These are phyloP conservation scores for Hypocrella siamensis DNA, from an alignment of 2,329 filamentous ascomycete genomes.

Conservation along the genomic window DNA sequence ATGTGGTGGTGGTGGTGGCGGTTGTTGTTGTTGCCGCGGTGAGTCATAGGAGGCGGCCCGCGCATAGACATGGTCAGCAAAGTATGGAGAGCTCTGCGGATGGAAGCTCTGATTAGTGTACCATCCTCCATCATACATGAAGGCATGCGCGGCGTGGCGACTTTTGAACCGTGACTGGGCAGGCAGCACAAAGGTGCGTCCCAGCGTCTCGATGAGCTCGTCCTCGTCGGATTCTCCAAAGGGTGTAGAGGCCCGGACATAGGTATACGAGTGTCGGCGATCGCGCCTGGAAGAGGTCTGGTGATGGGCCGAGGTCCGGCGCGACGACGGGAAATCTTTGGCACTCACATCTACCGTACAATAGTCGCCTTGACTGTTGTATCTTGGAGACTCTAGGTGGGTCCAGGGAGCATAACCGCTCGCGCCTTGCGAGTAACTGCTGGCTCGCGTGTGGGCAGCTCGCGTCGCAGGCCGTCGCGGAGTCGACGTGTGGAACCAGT, in stretches of 20 bases:
- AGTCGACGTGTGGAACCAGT: constrained; percentile 30
- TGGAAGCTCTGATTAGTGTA: constrained; percentile 43
- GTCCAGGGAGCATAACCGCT: constrained; percentile 25
- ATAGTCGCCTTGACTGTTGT: constrained; percentile 47
- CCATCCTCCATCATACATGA: constrained; percentile 34
- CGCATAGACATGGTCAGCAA: constrained; percentile 20
- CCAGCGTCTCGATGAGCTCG: constrained; percentile 39
- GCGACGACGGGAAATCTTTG: constrained; percentile 32
- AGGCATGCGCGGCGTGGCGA: constrained; percentile 16
- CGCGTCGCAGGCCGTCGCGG: constrained; percentile 39
- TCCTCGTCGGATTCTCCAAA: constrained; percentile 51
- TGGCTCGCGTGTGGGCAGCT: constrained; percentile 22
- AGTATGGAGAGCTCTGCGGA: constrained; percentile 28
- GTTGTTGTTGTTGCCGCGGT: too few relatives aligned
- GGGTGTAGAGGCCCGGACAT: constrained; percentile 40
- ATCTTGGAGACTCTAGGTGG: constrained; percentile 41
- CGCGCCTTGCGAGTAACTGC: constrained; percentile 21
- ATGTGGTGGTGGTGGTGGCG: too few relatives aligned
- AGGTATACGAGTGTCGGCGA: constrained; percentile 40
- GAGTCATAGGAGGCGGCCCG: constrained; percentile 24
- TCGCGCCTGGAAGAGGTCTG: constrained; percentile 26
- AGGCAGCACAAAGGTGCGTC: constrained; percentile 34
- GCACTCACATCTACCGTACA: constrained; percentile 52
- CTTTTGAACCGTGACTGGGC: constrained; percentile 26
- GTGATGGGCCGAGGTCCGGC: constrained; percentile 20